phyloP scores from a whole-genome alignment of 495 filamentous ascomycete species.

The Daldinia vernicosa region DNA sequence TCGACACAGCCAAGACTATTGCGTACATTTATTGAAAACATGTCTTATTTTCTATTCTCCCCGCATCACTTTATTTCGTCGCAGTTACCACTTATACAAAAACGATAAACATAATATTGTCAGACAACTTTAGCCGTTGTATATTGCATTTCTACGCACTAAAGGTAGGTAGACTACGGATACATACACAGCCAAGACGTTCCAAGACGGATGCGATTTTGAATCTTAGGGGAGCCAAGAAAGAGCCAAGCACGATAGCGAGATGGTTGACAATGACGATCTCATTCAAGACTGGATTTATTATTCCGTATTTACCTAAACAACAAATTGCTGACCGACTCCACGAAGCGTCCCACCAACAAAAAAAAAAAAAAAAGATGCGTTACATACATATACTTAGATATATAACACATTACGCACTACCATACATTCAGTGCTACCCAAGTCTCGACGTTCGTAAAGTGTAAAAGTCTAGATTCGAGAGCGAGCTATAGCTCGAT shows the following conservation, averaged over 20 bases:
- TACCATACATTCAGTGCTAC: background rate
- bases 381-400: too few relatives aligned
- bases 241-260: constrained; percentile 37
- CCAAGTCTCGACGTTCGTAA: background rate
- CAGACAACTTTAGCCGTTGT: constrained; percentile 5
- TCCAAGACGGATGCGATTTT: constrained; percentile 36
- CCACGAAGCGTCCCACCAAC: background rate
- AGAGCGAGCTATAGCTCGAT: background rate
- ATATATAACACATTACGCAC: constrained; percentile 1
- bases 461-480: constrained; percentile 9
- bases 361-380: background rate
- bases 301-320: constrained; percentile 9
- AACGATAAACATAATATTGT: background rate
- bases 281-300: constrained; percentile 23
- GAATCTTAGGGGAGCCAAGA: constrained; percentile 32
- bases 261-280: constrained; percentile 42
- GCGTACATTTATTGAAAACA: background rate
- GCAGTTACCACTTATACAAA: constrained; percentile 1
- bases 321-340: constrained; percentile 5
- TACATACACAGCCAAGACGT: constrained; percentile 23
- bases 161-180: too few relatives aligned
- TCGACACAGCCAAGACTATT: constrained; percentile 6
- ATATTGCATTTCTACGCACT: constrained; percentile 16
- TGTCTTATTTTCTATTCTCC: background rate
- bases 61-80: background rate